phyloP scores from a whole-genome alignment of 257 asterid species.

The Fraxinus excelsior region DNA sequence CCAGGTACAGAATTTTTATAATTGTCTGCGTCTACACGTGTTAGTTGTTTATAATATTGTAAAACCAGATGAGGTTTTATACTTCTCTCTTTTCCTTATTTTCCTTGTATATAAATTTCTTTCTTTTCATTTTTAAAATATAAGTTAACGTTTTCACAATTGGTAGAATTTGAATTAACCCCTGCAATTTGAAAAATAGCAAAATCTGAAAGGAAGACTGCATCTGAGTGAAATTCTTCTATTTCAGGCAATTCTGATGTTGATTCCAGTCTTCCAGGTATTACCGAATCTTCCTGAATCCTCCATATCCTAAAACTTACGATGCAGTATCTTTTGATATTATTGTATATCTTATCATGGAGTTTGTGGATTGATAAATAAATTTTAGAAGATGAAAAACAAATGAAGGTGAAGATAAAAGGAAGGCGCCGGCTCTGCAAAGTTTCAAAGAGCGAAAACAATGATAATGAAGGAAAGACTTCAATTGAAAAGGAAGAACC shows the following conservation, averaged over 20 bases:
- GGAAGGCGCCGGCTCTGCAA: constrained; percentile 90
- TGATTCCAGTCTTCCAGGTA: constrained; percentile 35
- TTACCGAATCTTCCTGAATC: constrained; percentile 11
- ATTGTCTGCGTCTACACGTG: not conserved
- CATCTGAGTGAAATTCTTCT: constrained; percentile 27
- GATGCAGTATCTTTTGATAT: constrained; percentile 4
- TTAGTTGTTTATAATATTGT: not conserved
- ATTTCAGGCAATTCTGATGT: constrained; percentile 29
- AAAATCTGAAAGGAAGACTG: constrained; percentile 28
- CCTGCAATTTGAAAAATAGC: constrained; percentile 26
- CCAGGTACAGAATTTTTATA: constrained; percentile 16
- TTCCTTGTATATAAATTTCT: not conserved
- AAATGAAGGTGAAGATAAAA: constrained; percentile 63
- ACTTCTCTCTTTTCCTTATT: constrained; percentile 13
- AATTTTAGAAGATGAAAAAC: constrained; percentile 49
- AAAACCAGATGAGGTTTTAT: not conserved
- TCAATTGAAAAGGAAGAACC: constrained; percentile 36
- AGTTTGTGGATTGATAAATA: constrained; percentile 20
- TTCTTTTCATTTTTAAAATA: not conserved
- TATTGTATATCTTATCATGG: constrained; percentile 16
- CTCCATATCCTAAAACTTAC: constrained; percentile 9
- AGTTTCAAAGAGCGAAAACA: constrained; percentile 41
- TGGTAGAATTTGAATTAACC: constrained; percentile 24
- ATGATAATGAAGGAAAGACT: constrained; percentile 24
- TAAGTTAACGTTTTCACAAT: constrained; percentile 10